Evolutionary conservation across 495 filamentous ascomycete genomes (phyloP), one percentile per base, ranked within the genome.

Genomic region (Cercophora samala): DNA sequence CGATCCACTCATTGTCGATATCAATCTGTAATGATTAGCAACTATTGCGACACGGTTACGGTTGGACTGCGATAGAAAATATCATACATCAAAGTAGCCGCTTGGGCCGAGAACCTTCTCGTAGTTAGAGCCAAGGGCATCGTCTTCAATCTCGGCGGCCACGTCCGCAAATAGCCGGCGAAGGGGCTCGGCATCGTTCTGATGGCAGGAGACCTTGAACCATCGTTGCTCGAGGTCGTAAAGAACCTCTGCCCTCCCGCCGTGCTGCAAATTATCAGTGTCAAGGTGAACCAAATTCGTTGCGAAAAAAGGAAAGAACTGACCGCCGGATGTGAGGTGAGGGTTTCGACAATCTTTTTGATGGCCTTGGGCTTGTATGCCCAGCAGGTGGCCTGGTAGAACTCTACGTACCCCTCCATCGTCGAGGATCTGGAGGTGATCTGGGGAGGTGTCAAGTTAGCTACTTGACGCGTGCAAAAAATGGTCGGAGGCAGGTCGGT

Each of bases 301-400:
- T 21, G 9, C 15, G 13, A 2, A 46, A 46, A 46, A 24, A 56
- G 0, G 5, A 21, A 46, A 26, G 4, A 55, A 64, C 70, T 54
- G 71, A 80, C 79, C 46, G 70, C 46, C 62, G 53, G 2, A 58
- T 22, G 18, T 26, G 23, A 13, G 65, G 54, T 26, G 11, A 80
- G 69, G 5, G 63, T 37, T 0, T 66, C 58, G 22, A 70, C 64
- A 19, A 79, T 66, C 23, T 70, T 65, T 32, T 67, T 58, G 9
- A 82, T 59, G 15, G 73, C 77, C 0, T 70, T 72, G 2, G 72
- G 69, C 22, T 32, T 69, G 56, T 78, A 75, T 0, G 68, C 37
- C 76, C 77, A 82, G 58, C 79, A 67, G 0, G 71, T 71, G 21
- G 63, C 64, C 18, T 81, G 63, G 24, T 74, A 68, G 18, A 82